Base-by-base conservation (phyloP, 2,329 filamentous ascomycete genomes). In the Ilyonectria robusta region DNA sequence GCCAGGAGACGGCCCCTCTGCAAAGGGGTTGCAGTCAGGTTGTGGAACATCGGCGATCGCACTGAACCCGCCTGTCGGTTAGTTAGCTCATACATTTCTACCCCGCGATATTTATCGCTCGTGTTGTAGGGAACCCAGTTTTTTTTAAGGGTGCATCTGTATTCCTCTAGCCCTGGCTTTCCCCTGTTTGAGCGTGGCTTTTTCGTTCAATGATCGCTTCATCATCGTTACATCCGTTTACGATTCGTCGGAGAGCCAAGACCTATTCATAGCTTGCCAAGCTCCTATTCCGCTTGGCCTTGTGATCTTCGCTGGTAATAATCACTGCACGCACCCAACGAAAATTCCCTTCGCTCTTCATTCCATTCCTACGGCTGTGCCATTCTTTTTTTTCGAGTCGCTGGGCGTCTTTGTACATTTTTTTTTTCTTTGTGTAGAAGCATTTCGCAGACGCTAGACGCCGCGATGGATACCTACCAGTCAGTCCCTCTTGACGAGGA, bases 401-500 rank as follows among this genome's bases (percentile, higher is more conserved):
- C 50, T 35, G n/a, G 50, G 10, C 31, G 50, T 10, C 33, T 19
- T 33, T 4, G 3, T 4, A 2, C 26, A 6, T 37, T 42, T 31
- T 11, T 31, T 26, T 8, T 42, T 8, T n/a, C 8, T n/a, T 15
- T 48, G 6, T 17, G 6, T 1, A 21, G 1, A n/a, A 8, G 26
- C 4, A 4, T n/a, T 31, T 6, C 2, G 8, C 31, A 26, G 7
- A 7, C 7, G 4, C 19, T 17, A 1, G 3, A 21, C 10, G 7
- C 7, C 8, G 17, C 17, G 6, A 65, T 65, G 62, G 42, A 35
- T n/a, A 65, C 21, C 10, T 65, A 65, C 6, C 31, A 65, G 26
- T 13, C 59, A 13, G 54, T 73, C 8, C 51, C 62, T 55, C 46
- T 59, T 0, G 67, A 69, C 7, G 69, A 73, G 21, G 71, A 73